Base-by-base conservation (phyloP, 2,329 filamentous ascomycete species). In the Corniculantispora saksenae region DNA sequence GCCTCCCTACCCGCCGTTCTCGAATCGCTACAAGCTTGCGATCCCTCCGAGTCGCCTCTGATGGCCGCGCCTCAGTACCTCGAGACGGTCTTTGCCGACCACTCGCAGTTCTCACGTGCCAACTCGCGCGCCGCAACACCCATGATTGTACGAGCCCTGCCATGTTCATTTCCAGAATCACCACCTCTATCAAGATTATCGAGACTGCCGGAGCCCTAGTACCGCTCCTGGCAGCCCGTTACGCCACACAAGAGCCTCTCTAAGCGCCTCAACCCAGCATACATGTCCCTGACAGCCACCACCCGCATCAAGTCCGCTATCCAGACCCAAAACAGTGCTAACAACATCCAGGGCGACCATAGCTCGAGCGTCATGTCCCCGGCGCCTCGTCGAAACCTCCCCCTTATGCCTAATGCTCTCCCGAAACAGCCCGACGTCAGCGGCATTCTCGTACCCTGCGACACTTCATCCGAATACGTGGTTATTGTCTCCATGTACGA, bases 401-500 rank as follows among this genome's bases (percentile, higher is more conserved):
- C 89, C 53, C 86, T 61, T 3, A 35, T 90, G 68, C 86, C 91
- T 1, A 90, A 89, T n/a, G 82, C 83, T 2, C 81, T 95, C 6
- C 92, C 94, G 1, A 87, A 90, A 65, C 80, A 83, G 7, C 94
- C 94, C 10, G 89, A 93, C 68, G 87, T 97, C 61, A 87, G 88
- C 76, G 83, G 89, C 60, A 81, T 97, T 51, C 80, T 84, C 5
- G 83, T 96, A 0, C 83, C 87, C 0, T 79, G 76, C 69, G 77
- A 79, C 50, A 82, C 88, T 56, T 85, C 85, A 23, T 87, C 90
- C 63, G 92, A 97, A 70, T 97, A 97, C 71, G 90, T 91, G 5
- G 88, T 99, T 62, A 82, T 99, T 13, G 84, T 99, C 25, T 97
- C 93, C 62, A 99, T 99, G 94, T 98, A 98, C 77, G 95, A 99